These are phyloP conservation scores for Chloris gayana DNA, from an alignment of 176 grass and related monocot species.

Conservation along the genomic window DNA sequence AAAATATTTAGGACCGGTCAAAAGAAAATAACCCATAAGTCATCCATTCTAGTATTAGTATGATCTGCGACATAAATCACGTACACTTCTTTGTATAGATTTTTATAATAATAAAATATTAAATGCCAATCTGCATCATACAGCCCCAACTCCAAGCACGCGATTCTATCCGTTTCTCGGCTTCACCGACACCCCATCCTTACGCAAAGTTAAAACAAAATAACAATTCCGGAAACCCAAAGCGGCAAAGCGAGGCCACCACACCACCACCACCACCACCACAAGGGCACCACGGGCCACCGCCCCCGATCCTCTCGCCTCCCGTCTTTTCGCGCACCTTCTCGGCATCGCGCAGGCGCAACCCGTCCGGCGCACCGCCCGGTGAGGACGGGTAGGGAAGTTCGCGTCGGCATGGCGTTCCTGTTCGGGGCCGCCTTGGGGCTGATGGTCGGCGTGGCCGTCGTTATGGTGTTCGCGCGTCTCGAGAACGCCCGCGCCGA, in stretches of 20 bases:
- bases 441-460: slow-evolving; percentile 59
- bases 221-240: background rate
- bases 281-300: background rate
- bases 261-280: background rate
- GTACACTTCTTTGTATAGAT: no score
- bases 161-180: no score
- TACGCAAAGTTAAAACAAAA: slow-evolving; percentile 18
- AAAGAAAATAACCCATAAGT: no score
- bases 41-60: no score
- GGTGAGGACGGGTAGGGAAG: background rate
- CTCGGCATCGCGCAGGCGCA: slow-evolving; percentile 16
- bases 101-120: no score
- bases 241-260: background rate
- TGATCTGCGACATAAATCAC: no score
- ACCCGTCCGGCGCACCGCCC: background rate
- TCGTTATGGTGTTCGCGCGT: slow-evolving; percentile 78
- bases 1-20: no score
- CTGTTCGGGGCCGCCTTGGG: slow-evolving; percentile 75
- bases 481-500: slow-evolving; percentile 80
- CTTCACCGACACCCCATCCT: background rate
- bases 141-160: no score
- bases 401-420: slow-evolving; percentile 63
- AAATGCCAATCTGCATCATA: no score
- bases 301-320: slow-evolving; percentile 9
- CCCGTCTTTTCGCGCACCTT: slow-evolving; percentile 20